Base-by-base conservation (phyloP, 2,329 filamentous ascomycete genomes). In the Paracamarosporium sp. region DNA sequence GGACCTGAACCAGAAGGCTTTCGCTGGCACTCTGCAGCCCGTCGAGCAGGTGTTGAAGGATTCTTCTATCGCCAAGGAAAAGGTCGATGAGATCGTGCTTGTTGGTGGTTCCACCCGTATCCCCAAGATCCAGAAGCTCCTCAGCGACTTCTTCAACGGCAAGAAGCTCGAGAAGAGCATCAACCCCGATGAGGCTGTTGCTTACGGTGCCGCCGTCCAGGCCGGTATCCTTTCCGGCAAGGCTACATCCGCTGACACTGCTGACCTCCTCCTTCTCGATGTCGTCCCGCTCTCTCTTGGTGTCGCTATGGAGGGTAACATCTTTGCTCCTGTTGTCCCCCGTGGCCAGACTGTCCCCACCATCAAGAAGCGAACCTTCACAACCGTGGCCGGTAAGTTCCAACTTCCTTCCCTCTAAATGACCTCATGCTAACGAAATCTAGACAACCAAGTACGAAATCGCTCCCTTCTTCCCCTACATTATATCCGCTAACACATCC, bases 161-260 rank as follows among this genome's bases (percentile, higher is more conserved):
- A 99, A 99, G 92, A 97, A 99, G 90, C 92, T 97, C 69, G 94
- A 98, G 88, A 98, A 97, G 84, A 95, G 91, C 86, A 98, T 98
- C 86, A 99, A 99, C 88, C 95, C 95, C 74, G 95, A 99, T 78
- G 95, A 99, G 87, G 95, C 95, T 71, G 95, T 99, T 76, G 95
- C 95, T 73, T 97, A 97, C 83, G 95, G 95, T 89, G 95, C 95
- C 67, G 95, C 95, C 72, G 94, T 99, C 63, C 95, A 99, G 85
- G 95, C 95, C 69, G 95, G 93, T 88, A 97, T 99, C 79, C 90
- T 99, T 67, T 97, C 94, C 59, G 95, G 95, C 79, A 97, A 97
- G 89, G 95, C 95, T 71, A 95, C 92, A 67, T 96, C 93, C 47
- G 92, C 92, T 71, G 95, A 98, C 76, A 97, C 94, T 61, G 86